Conservation (phyloP, 2,329 filamentous ascomycete species). For the Ascochyta clinopodiicola region DNA sequence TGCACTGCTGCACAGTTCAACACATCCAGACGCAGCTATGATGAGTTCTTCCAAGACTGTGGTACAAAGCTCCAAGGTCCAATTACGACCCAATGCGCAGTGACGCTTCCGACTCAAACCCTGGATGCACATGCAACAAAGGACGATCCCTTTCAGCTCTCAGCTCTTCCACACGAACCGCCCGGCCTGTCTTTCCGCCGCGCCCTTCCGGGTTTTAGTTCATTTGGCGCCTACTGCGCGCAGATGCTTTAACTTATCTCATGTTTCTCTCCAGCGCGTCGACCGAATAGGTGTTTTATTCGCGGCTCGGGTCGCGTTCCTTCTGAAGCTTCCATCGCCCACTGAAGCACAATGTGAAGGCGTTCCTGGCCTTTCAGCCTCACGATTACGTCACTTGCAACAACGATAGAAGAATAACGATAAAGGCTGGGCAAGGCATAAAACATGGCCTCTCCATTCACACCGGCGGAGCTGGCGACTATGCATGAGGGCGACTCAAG, state of each 20-base stretch:
- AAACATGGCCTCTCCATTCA: conserved; percentile 34
- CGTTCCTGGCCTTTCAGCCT: conserved; percentile 16
- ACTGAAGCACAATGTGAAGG: conserved; percentile 8
- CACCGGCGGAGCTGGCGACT: conserved; percentile 36
- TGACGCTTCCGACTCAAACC: not conserved
- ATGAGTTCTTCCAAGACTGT: not conserved
- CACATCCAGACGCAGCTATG: conserved; percentile 1
- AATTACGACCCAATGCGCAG: not conserved
- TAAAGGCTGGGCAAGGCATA: conserved; percentile 1
- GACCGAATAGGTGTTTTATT: not conserved
- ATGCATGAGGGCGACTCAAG: conserved; percentile 38
- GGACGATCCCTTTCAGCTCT: not conserved
- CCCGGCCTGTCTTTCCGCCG: conserved; percentile 3
- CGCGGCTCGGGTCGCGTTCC: not conserved
- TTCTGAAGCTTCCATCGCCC: not conserved
- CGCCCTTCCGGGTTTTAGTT: conserved; percentile 10
- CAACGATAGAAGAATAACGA: conserved; percentile 3
- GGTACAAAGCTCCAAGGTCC: not conserved
- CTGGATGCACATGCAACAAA: conserved; percentile 8
- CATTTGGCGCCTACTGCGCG: conserved; percentile 7
- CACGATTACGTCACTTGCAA: conserved; percentile 8
- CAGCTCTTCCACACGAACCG: conserved; percentile 4
- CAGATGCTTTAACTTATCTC: conserved; percentile 2
- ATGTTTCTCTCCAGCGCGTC: not conserved
- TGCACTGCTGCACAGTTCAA: conserved; percentile 1